A percentile compares a stretch with the other conserved stretches of the same genome.
These are phyloP conservation scores for Solanum dulcamara DNA, from an alignment of 257 asterid genomes.

Conservation along the genomic window DNA sequence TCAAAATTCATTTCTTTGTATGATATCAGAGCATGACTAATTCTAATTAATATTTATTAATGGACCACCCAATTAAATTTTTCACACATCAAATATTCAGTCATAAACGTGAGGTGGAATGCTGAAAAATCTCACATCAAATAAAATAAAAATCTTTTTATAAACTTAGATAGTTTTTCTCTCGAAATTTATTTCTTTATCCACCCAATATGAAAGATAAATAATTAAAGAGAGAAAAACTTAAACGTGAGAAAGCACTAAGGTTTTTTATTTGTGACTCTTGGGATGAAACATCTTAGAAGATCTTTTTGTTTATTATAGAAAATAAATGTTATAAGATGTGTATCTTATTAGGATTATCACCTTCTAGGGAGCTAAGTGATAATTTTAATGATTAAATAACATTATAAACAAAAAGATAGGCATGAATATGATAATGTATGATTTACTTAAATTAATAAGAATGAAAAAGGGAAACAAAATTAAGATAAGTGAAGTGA, in stretches of 20 bases:
- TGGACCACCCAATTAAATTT: neutral
- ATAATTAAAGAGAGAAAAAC: neutral
- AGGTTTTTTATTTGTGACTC: neutral
- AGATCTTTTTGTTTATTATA: neutral
- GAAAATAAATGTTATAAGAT: neutral
- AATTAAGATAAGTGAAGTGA: too few species aligned
- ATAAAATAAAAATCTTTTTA: too few species aligned
- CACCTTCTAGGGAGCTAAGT: neutral
- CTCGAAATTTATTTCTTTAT: too few species aligned
- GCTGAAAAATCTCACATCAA: too few species aligned
- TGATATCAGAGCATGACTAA: fast-evolving
- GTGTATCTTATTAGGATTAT: constrained; percentile 12
- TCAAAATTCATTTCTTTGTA: neutral
- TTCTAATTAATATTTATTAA: neutral
- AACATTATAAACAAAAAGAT: neutral
- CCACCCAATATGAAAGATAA: neutral
- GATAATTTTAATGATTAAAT: neutral
- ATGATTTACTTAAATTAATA: neutral
- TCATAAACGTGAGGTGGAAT: neutral
- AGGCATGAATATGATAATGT: neutral
- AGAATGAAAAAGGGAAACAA: neutral
- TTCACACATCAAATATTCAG: fast-evolving
- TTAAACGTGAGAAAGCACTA: neutral
- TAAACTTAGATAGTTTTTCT: too few species aligned
- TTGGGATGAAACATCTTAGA: neutral